Conservation (phyloP, 2,329 filamentous ascomycete species). For the Colletotrichum spaethianum region DNA sequence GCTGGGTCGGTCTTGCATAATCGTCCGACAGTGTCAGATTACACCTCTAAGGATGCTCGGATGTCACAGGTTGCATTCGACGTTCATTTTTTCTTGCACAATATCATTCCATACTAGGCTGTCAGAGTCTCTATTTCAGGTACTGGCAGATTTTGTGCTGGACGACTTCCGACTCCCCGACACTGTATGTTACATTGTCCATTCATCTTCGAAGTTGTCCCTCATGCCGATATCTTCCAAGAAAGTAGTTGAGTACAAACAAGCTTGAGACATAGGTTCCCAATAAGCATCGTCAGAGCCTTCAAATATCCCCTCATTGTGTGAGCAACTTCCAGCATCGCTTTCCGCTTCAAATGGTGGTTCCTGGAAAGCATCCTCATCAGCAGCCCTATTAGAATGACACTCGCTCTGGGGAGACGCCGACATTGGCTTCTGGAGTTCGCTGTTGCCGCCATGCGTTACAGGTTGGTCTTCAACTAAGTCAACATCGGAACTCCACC, state of each 20-base stretch:
- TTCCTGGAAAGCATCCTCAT: background rate
- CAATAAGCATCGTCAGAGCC: background rate
- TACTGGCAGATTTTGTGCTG: conserved; percentile 2
- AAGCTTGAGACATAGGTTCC: background rate
- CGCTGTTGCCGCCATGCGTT: no score
- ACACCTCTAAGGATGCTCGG: conserved; percentile 17
- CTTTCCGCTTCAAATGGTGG: background rate
- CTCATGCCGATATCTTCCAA: background rate
- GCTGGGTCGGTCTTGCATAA: background rate
- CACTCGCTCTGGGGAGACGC: background rate
- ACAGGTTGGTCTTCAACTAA: background rate
- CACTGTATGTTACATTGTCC: background rate
- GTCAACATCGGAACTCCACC: background rate
- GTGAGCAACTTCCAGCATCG: background rate
- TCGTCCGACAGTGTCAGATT: background rate
- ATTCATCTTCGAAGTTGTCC: background rate
- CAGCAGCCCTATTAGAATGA: background rate
- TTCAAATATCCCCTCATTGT: background rate
- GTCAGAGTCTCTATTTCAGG: conserved; percentile 6
- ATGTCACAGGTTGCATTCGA: conserved; percentile 36
- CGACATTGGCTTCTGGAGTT: background rate
- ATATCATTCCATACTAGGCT: conserved; percentile 26
- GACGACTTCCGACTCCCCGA: background rate
- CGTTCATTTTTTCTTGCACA: conserved; percentile 26
- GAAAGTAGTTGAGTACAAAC: background rate